phyloP scores from a whole-genome alignment of 2,329 filamentous ascomycete species.

The Aotearoamyces nothofagi region DNA sequence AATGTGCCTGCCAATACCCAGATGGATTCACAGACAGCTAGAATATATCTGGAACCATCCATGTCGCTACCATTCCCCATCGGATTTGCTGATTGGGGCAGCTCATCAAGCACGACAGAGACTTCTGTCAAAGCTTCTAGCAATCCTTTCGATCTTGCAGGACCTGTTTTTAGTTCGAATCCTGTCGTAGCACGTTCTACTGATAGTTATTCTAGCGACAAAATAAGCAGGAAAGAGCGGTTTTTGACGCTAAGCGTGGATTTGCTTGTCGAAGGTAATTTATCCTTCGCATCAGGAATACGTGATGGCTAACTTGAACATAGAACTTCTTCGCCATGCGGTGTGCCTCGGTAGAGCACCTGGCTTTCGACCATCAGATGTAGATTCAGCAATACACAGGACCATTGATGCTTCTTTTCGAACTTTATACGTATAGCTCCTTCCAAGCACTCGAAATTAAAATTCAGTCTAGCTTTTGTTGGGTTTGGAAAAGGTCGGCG shows the following conservation, averaged over 20 bases:
- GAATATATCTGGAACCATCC: conserved; percentile 3
- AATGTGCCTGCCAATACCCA: not conserved
- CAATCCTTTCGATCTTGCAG: not conserved
- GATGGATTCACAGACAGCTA: conserved; percentile 6
- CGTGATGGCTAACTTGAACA: not conserved
- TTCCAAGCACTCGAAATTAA: too few species aligned
- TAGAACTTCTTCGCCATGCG: conserved; percentile 14
- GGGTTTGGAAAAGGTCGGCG: too few species aligned
- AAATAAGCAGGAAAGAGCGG: conserved; percentile 2
- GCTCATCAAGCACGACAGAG: not conserved
- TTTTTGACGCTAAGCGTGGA: conserved; percentile 2
- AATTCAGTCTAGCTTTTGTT: too few species aligned
- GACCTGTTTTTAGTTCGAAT: conserved; percentile 1
- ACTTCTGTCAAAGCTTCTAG: not conserved
- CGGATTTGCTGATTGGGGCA: conserved; percentile 5
- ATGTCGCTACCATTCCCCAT: conserved; percentile 9
- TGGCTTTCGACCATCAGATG: conserved; percentile 17
- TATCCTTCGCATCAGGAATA: not conserved
- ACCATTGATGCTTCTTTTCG: too few species aligned
- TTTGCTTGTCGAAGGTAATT: conserved; percentile 1
- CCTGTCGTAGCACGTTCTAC: not conserved
- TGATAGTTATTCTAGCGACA: not conserved
- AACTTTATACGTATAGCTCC: too few species aligned
- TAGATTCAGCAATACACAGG: conserved; percentile 17
- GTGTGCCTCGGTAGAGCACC: conserved; percentile 18